phyloP scores from a whole-genome alignment of 192 early-diverging fungal species.

The Coemansia sp. region DNA sequence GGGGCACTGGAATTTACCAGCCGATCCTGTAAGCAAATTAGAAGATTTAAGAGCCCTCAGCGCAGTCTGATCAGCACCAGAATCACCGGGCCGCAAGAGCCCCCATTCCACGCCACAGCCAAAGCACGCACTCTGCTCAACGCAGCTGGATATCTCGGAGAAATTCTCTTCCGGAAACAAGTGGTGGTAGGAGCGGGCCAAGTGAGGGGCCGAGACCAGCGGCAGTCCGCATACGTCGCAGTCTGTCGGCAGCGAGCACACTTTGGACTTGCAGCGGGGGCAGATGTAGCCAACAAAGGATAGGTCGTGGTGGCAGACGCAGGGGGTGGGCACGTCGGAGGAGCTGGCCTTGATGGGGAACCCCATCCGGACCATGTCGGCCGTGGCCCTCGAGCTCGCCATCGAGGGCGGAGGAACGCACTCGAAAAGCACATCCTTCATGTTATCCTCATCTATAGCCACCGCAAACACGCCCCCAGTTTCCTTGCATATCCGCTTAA shows the following conservation, averaged over 20 bases:
- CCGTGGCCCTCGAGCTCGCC: conserved; percentile 48
- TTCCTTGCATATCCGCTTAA: conserved; percentile 65
- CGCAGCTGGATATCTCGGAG: conserved; percentile 50
- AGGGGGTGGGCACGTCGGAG: conserved; percentile 54
- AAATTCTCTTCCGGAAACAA: conserved; percentile 90
- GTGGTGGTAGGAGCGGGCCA: conserved; percentile 92
- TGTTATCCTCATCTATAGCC: conserved; percentile 76
- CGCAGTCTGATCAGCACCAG: too few species aligned
- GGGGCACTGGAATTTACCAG: too few species aligned
- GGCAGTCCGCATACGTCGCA: conserved; percentile 88
- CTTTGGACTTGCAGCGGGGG: conserved; percentile 74
- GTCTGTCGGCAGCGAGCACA: conserved; percentile 88
- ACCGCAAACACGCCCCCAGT: conserved; percentile 85
- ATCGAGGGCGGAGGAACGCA: conserved; percentile 85
- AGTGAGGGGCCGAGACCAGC: conserved; percentile 82
- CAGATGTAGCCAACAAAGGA: conserved; percentile 77
- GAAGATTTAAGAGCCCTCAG: too few species aligned
- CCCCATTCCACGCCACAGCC: conserved; percentile 40
- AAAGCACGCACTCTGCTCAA: conserved; percentile 30
- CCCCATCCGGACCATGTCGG: conserved; percentile 87
- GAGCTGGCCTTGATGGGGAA: conserved; percentile 63
- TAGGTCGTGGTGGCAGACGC: conserved; percentile 75
- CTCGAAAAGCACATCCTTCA: conserved; percentile 80
- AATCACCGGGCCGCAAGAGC: too few species aligned
- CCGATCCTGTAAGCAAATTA: too few species aligned